Conservation (phyloP, 108 stramenopile genomes). For the Nannochloropsis oceanica region DNA sequence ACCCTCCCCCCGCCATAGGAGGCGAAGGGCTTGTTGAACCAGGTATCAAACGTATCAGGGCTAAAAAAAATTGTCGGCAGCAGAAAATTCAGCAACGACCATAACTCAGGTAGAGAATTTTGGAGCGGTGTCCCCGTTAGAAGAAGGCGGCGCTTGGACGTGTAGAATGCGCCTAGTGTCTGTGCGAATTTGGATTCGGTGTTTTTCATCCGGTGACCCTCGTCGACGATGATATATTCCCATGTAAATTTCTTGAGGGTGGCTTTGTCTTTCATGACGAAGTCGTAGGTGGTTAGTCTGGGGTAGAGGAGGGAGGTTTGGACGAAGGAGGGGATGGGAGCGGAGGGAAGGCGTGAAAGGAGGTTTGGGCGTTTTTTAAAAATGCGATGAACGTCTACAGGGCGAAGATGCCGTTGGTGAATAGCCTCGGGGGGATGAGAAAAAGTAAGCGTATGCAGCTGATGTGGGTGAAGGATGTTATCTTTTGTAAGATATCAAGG, state of each 20-base stretch:
- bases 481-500: no score
- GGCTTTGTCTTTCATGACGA: not conserved
- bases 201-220: slow-evolving; percentile 93
- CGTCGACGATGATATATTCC: slow-evolving; percentile 57
- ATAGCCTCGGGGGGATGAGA: no score
- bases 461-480: not conserved
- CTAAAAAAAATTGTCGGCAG: slow-evolving; percentile 69
- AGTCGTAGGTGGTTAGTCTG: not conserved
- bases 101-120: slow-evolving; percentile 63
- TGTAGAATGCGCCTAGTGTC: slow-evolving; percentile 56
- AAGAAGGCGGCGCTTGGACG: slow-evolving; percentile 60
- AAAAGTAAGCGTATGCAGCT: not conserved
- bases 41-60: slow-evolving; percentile 79
- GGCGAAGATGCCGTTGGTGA: no score
- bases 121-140: slow-evolving; percentile 93
- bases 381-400: no score
- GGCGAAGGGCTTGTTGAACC: slow-evolving; percentile 55
- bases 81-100: slow-evolving; percentile 83
- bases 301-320: not conserved
- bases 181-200: slow-evolving; percentile 61
- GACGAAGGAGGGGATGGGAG: not conserved
- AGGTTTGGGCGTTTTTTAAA: no score
- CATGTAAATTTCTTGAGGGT: slow-evolving; percentile 3
- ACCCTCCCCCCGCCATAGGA: not conserved
- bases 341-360: no score